Evolutionary conservation across 2,329 filamentous ascomycete species (phyloP), one percentile per base, ranked within the genome.

Genomic region (Aureobasidium sp.): DNA sequence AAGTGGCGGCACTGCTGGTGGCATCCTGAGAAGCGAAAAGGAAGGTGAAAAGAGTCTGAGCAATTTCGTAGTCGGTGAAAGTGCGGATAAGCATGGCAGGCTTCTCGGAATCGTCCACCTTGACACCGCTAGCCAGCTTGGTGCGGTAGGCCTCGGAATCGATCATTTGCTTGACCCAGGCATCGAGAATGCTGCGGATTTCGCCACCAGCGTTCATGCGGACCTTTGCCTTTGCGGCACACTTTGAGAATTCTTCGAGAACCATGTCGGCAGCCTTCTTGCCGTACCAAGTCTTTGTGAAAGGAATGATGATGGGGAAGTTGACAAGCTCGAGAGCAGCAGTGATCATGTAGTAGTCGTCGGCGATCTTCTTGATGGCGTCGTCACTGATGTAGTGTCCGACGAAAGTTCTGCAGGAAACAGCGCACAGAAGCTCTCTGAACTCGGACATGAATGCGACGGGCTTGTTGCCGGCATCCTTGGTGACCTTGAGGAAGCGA

Each of bases 1-100:
- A 97, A 59, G 92, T 97, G 70, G 84, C 86, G 64, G 94, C 93
- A 70, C 90, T 95, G 77, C 89, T 94, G 65, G 94, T 97, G 67
- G 94, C 94, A 75, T 99, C 94, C 77, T 97, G 94, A 3, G 92
- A 97, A 64, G 94, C 93, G 76, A 97, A 97, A 64, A 97, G 82
- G 81, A 97, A 96, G 54, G 93, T 96, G 78, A 97, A 96, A 71
- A 97, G 75, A 27, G 93, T 97, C 80, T 94, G 90, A 62, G 90
- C 83, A 70, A 97, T 96, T 76, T 97, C 92, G 70, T 87, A 89
- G 73, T 97, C 90, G 75, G 82, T 86, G 76, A 97, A 97, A 68
- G 90, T 86, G 71, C 93, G 90, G 61, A 97, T 82, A 31, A 96
- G 74, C 68, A 89, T 89, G 22, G 85, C 77, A 58, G 93, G 93